These are phyloP conservation scores for Akebia trifoliata DNA, from an alignment of 164 flowering plant genomes.

Conservation along the genomic window DNA sequence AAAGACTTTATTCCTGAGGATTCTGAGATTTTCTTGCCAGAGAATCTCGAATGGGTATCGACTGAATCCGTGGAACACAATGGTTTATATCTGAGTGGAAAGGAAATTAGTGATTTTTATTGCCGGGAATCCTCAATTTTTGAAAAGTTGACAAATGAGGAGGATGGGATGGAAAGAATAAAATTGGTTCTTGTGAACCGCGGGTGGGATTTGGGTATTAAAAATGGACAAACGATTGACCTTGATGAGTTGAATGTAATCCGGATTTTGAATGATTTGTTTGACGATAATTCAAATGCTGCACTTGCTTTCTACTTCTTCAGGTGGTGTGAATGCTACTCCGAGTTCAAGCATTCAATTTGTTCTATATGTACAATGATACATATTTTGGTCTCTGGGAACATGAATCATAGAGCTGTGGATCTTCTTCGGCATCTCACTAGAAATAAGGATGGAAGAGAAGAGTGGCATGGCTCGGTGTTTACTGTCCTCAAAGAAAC, in stretches of 20 bases:
- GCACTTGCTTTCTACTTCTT: conserved; percentile 34
- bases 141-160: not conserved
- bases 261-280: conserved; percentile 32
- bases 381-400: conserved; percentile 37
- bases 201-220: conserved; percentile 25
- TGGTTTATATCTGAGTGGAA: not conserved
- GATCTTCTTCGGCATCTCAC: conserved; percentile 28
- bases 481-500: conserved; percentile 26
- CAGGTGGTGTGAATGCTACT: conserved; percentile 32
- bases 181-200: conserved; percentile 20
- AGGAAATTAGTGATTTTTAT: not conserved
- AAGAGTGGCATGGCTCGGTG: conserved; percentile 14
- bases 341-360: conserved; percentile 21
- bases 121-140: not conserved
- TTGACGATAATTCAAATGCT: conserved; percentile 33
- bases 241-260: conserved; percentile 21
- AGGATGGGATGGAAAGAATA: conserved; percentile 16
- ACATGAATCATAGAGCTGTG: conserved; percentile 38
- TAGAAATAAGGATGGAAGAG: conserved; percentile 12
- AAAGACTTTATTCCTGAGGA: conserved; percentile 2
- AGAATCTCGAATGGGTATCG: not conserved
- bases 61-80: not conserved
- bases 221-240: conserved; percentile 12
- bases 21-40: not conserved
- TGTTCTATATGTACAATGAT: conserved; percentile 36